Evolutionary conservation across 176 grass and related monocot species (phyloP).

Genomic region (Ampelocalamus luodianensis): DNA sequence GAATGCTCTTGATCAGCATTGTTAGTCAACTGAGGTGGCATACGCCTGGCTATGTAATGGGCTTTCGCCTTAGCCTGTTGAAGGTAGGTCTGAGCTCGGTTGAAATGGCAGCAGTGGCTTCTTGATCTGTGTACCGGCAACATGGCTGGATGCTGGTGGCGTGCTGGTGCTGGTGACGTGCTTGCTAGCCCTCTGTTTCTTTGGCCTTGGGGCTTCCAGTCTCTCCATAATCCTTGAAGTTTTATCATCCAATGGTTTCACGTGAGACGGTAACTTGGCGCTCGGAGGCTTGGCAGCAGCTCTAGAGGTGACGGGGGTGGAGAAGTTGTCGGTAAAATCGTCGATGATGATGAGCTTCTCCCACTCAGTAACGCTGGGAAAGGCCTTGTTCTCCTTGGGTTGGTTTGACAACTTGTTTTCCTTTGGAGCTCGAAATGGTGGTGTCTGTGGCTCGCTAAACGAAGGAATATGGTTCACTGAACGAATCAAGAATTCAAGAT

Average conservation of each 20-base stretch:
- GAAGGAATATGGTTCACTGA: conserved; percentile 41
- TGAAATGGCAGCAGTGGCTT: conserved; percentile 64
- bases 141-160: conserved; percentile 27
- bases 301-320: neutral
- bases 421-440: conserved; percentile 12
- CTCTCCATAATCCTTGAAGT: conserved; percentile 65
- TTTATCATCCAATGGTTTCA: neutral
- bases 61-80: conserved; percentile 64
- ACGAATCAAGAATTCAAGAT: conserved; percentile 34
- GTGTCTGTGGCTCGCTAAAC: conserved; percentile 46
- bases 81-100: conserved; percentile 66
- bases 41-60: conserved; percentile 16
- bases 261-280: neutral
- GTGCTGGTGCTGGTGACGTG: conserved; percentile 19
- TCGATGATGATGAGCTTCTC: conserved; percentile 78
- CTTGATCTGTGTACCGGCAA: conserved; percentile 51
- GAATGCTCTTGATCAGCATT: neutral
- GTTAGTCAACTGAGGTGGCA: neutral
- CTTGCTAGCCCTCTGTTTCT: conserved; percentile 50
- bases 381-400: conserved; percentile 51
- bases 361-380: conserved; percentile 68
- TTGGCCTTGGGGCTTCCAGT: conserved; percentile 74
- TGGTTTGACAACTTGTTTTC: conserved; percentile 35
- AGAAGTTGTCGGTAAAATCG: conserved; percentile 48
- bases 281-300: neutral